phyloP scores from a whole-genome alignment of 768 basidiomycete species.

The Brasilioporus rufonigricans region DNA sequence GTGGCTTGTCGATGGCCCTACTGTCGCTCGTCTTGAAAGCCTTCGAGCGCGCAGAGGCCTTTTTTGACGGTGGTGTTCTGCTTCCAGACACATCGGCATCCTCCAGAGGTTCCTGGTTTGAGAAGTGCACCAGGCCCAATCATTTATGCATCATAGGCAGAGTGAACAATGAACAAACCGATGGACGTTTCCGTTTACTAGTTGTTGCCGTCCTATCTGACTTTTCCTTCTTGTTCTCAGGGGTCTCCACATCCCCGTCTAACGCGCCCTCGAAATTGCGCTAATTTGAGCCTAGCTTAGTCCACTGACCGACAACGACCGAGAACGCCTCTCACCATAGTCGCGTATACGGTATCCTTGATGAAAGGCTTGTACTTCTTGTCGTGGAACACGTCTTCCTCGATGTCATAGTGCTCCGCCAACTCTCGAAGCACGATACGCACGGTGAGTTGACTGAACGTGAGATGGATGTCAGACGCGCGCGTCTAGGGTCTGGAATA shows the following conservation, averaged over 20 bases:
- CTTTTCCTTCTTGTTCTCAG: background rate
- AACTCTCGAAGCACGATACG: conserved; percentile 50
- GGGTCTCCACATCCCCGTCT: background rate
- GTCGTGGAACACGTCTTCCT: conserved; percentile 41
- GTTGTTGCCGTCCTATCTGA: background rate
- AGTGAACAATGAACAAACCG: conserved; percentile 8
- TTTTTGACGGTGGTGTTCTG: conserved; percentile 7
- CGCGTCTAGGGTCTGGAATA: background rate
- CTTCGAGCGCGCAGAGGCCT: conserved; percentile 8
- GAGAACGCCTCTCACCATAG: conserved; percentile 8
- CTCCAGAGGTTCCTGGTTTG: background rate
- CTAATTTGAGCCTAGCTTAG: conserved; percentile 6
- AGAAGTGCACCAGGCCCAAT: background rate
- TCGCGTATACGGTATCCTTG: conserved; percentile 31
- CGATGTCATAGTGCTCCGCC: conserved; percentile 46
- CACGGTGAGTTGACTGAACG: conserved; percentile 38
- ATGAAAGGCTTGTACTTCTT: conserved; percentile 46
- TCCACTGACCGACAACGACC: background rate
- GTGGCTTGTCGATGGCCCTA: conserved; percentile 4
- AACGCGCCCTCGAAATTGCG: conserved; percentile 4
- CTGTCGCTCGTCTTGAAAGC: conserved; percentile 9
- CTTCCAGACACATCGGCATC: conserved; percentile 1
- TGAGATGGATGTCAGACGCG: background rate
- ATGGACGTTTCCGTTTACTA: conserved; percentile 8
- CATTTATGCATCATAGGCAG: background rate